Base-by-base conservation (phyloP, 192 early-diverging fungal species). In the Coemansia sp. region DNA sequence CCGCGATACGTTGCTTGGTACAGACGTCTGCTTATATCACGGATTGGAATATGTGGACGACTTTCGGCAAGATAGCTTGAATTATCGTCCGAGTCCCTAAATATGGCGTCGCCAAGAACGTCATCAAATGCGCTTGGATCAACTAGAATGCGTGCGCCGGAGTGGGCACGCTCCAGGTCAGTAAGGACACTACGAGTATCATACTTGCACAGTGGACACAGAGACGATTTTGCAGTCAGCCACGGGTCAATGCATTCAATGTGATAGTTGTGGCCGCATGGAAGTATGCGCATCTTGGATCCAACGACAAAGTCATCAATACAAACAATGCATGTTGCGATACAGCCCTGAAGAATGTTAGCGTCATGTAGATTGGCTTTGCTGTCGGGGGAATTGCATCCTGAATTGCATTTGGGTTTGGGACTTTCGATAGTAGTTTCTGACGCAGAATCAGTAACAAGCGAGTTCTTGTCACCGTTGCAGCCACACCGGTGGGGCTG, bases 211-310 rank as follows among this genome's bases (percentile, higher is more conserved):
- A 81, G 49, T 4, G 82, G 82, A 42, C 82, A 83, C 19, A 83
- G 53, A 12, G 71, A 78, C 0, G 68, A 74, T 40, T 78, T 73
- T 50, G 71, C 53, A 0, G 80, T 76, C 21, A 83, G 64, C 82
- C 82, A 83, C 2, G 73, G 75, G 42, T 83, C 82, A 37, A 83
- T 75, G 54, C 82, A 83, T 23, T 74, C 78, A 10, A 73, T 73
- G 54, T 83, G 82, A 59, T 80, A 83, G 60, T 70, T 69, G 72
- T 83, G 82, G 17, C 75, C 68, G 27, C 80, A 82, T 7, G 80
- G 80, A 50, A 82, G 57, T 24, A 75, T 71, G 39, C 80, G 71
- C 73, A 75, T 72, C 48, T 64, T 67, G 37, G 67, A 67, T 8
- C 78, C 78, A 23, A 64, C 62, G 0, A 62, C 69, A 65, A 80